Evolutionary conservation across 1,139 yeast species (phyloP).

Genomic region (Scheffersomyces insectosa): DNA sequence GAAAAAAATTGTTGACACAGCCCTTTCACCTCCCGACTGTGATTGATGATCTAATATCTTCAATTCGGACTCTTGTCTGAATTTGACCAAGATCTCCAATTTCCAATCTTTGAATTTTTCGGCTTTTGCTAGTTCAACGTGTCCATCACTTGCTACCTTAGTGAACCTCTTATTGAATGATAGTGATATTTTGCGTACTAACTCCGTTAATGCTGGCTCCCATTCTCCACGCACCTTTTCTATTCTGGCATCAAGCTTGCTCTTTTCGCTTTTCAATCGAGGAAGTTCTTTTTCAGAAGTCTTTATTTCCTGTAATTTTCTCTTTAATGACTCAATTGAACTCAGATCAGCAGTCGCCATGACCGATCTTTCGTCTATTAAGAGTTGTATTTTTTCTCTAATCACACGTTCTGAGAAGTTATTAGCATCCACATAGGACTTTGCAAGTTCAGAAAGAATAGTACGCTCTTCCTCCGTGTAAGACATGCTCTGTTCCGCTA

Average conservation of each 20-base stretch:
- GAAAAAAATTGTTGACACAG: slow-evolving; percentile 89
- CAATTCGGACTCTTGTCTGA: slow-evolving; percentile 71
- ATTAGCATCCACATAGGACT: slow-evolving; percentile 40
- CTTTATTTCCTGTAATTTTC: slow-evolving; percentile 32
- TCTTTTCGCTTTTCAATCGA: slow-evolving; percentile 23
- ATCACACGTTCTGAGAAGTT: slow-evolving; percentile 41
- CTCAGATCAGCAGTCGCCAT: slow-evolving; percentile 42
- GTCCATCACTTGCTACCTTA: slow-evolving; percentile 84
- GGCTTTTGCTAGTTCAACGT: slow-evolving; percentile 59
- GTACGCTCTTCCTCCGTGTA: slow-evolving; percentile 47
- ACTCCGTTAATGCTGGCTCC: slow-evolving; percentile 56
- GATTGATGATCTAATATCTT: slow-evolving; percentile 78
- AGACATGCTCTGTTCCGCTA: slow-evolving; percentile 38
- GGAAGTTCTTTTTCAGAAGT: slow-evolving; percentile 37
- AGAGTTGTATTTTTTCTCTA: slow-evolving; percentile 29
- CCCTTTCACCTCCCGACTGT: slow-evolving; percentile 98
- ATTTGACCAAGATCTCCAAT: slow-evolving; percentile 79
- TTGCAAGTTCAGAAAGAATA: slow-evolving; percentile 44
- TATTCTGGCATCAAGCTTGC: slow-evolving; percentile 37
- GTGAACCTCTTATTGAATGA: slow-evolving; percentile 68
- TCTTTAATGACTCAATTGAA: slow-evolving; percentile 33
- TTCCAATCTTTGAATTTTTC: slow-evolving; percentile 75
- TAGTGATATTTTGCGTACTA: slow-evolving; percentile 55
- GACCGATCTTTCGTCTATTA: slow-evolving; percentile 42
- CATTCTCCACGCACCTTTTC: slow-evolving; percentile 42